Evolutionary conservation across 805 yeast species (phyloP).

Genomic region (Peterozyma toletana): DNA sequence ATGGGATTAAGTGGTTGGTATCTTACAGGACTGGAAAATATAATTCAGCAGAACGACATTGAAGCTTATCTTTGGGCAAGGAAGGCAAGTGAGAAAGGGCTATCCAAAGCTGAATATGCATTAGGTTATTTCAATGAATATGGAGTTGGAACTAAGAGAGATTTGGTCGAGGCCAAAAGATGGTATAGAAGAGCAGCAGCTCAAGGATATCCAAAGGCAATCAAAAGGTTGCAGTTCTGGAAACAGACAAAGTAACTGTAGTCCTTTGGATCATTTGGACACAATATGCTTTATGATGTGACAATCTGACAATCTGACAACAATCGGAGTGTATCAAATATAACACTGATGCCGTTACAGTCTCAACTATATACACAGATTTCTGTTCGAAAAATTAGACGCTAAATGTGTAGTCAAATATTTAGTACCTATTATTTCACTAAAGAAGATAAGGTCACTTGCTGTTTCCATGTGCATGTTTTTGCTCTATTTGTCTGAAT

Average conservation of each 20-base stretch:
- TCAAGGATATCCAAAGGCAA: constrained; percentile 54
- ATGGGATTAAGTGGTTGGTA: constrained; percentile 75
- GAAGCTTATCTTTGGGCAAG: constrained; percentile 66
- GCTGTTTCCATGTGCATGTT: too few relatives aligned
- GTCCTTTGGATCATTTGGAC: too few relatives aligned
- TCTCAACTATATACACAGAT: too few relatives aligned
- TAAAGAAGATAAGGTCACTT: too few relatives aligned
- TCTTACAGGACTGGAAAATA: constrained; percentile 56
- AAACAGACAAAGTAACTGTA: not conserved
- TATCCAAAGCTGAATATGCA: constrained; percentile 60
- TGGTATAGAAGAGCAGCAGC: constrained; percentile 57
- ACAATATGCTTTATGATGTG: too few relatives aligned
- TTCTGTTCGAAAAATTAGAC: too few relatives aligned
- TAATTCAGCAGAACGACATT: constrained; percentile 45
- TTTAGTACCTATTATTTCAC: too few relatives aligned
- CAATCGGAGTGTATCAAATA: too few relatives aligned
- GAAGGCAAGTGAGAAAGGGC: constrained; percentile 53
- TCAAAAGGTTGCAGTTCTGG: constrained; percentile 18
- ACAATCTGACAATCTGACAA: too few relatives aligned
- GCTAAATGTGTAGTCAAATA: too few relatives aligned
- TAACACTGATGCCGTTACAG: too few relatives aligned
- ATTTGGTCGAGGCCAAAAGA: constrained; percentile 33
- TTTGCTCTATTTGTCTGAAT: too few relatives aligned
- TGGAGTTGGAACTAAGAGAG: constrained; percentile 49
- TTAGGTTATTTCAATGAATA: constrained; percentile 61